Conservation (phyloP, 2,329 filamentous ascomycete genomes). For the Meredithiella fracta region DNA sequence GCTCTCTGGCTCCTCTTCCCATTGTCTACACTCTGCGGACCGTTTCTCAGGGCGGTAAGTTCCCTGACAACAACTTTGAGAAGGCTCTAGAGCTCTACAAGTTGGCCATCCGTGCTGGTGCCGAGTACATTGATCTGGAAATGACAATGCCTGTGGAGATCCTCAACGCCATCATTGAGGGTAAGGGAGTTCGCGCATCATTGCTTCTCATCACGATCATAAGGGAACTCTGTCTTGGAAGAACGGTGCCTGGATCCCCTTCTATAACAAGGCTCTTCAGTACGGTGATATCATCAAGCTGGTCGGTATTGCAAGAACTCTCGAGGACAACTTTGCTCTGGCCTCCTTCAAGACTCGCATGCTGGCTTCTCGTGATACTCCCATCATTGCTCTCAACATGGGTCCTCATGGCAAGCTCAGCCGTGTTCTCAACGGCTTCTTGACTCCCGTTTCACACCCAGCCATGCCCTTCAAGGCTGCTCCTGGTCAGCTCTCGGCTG, state of each 20-base stretch:
- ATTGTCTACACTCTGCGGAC: conserved; percentile 89
- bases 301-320: conserved; percentile 57
- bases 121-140: conserved; percentile 88
- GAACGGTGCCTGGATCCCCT: conserved; percentile 79
- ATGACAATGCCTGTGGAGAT: conserved; percentile 69
- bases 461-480: conserved; percentile 83
- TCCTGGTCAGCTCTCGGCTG: conserved; percentile 79
- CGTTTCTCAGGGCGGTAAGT: conserved; percentile 68
- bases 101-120: conserved; percentile 63
- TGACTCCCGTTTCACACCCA: conserved; percentile 88
- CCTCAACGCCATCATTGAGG: conserved; percentile 48
- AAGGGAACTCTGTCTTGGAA: conserved; percentile 65
- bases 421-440: conserved; percentile 75
- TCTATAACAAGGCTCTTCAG: conserved; percentile 79
- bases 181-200: conserved; percentile 64
- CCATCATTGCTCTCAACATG: conserved; percentile 94
- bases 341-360: conserved; percentile 68
- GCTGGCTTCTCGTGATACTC: conserved; percentile 54
- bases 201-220: conserved; percentile 91
- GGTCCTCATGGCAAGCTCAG: conserved; percentile 73
- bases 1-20: conserved; percentile 55
- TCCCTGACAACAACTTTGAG: conserved; percentile 60
- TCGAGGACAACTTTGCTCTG: conserved; percentile 78
- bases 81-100: conserved; percentile 60
- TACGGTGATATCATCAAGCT: conserved; percentile 92